These are phyloP conservation scores for Colletotrichum limetticola DNA, from an alignment of 2,329 filamentous ascomycete species.

Conservation along the genomic window DNA sequence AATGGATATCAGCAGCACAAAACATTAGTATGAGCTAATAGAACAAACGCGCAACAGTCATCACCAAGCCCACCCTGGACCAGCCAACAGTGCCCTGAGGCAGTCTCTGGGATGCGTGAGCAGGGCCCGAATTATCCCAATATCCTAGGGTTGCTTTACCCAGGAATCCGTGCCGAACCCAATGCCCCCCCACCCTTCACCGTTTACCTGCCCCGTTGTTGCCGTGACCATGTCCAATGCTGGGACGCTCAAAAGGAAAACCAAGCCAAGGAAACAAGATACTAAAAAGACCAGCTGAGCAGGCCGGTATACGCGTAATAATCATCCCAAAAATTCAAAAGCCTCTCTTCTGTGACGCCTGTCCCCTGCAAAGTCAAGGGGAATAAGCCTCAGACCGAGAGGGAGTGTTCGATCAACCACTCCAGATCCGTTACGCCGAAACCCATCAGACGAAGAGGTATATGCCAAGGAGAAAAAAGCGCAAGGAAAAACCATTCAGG, in stretches of 20 bases:
- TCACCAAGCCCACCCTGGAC: slow-evolving; percentile 59
- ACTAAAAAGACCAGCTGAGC: not conserved
- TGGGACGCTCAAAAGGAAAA: slow-evolving; percentile 40
- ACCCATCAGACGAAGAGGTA: slow-evolving; percentile 49
- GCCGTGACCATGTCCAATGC: slow-evolving; percentile 49
- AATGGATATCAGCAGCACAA: slow-evolving; percentile 51
- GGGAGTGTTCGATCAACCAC: slow-evolving; percentile 26
- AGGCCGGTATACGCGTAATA: slow-evolving; percentile 2
- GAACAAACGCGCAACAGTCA: slow-evolving; percentile 49
- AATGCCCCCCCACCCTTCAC: slow-evolving; percentile 42
- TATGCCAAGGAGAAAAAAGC: slow-evolving; percentile 56
- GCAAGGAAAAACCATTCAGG: slow-evolving; percentile 39
- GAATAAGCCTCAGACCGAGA: slow-evolving; percentile 27
- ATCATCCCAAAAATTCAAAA: slow-evolving; percentile 10
- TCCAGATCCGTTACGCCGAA: slow-evolving; percentile 35
- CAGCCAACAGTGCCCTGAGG: slow-evolving; percentile 58
- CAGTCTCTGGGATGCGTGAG: slow-evolving; percentile 58
- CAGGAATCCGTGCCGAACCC: slow-evolving; percentile 50
- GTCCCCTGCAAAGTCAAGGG: slow-evolving; percentile 23
- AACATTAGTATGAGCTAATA: slow-evolving; percentile 52
- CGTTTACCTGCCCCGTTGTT: slow-evolving; percentile 53
- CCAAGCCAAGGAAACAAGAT: slow-evolving; percentile 38
- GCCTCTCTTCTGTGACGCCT: slow-evolving; percentile 27
- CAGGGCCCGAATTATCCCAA: slow-evolving; percentile 43
- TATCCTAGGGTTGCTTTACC: slow-evolving; percentile 41